Conservation (phyloP, 805 yeast genomes). For the Maudiozyma pseudohumilis region DNA sequence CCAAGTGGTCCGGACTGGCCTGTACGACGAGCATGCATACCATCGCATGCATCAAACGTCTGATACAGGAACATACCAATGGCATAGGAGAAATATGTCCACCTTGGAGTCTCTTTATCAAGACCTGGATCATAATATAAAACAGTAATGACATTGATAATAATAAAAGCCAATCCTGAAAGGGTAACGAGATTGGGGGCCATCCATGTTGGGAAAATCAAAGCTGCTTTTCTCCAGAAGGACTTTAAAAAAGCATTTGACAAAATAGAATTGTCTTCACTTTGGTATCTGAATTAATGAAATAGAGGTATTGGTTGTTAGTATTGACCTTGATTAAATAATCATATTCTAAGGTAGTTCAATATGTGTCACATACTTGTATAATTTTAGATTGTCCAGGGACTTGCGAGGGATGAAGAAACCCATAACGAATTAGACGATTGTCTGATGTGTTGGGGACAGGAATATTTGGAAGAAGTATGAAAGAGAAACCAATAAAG, state of each 20-base stretch:
- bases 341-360: too few relatives aligned
- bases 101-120: constrained; percentile 50
- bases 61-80: constrained; percentile 82
- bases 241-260: constrained; percentile 74
- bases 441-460: too few relatives aligned
- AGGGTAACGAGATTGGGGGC: constrained; percentile 91
- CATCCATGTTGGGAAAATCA: constrained; percentile 72
- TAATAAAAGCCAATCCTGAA: constrained; percentile 62
- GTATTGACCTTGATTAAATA: too few relatives aligned
- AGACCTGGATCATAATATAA: constrained; percentile 68
- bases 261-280: constrained; percentile 73
- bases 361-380: too few relatives aligned
- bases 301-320: too few relatives aligned
- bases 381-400: too few relatives aligned
- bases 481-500: too few relatives aligned
- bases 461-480: too few relatives aligned
- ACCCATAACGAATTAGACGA: too few relatives aligned
- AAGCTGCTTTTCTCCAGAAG: constrained; percentile 69
- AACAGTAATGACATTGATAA: constrained; percentile 53
- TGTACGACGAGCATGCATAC: constrained; percentile 89
- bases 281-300: constrained; percentile 56
- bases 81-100: constrained; percentile 75
- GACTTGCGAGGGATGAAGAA: constrained; percentile 48
- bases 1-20: constrained; percentile 96
- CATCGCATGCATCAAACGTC: constrained; percentile 95